These are phyloP conservation scores for Neurospora africana DNA, from an alignment of 495 filamentous ascomycete species.

Conservation along the genomic window DNA sequence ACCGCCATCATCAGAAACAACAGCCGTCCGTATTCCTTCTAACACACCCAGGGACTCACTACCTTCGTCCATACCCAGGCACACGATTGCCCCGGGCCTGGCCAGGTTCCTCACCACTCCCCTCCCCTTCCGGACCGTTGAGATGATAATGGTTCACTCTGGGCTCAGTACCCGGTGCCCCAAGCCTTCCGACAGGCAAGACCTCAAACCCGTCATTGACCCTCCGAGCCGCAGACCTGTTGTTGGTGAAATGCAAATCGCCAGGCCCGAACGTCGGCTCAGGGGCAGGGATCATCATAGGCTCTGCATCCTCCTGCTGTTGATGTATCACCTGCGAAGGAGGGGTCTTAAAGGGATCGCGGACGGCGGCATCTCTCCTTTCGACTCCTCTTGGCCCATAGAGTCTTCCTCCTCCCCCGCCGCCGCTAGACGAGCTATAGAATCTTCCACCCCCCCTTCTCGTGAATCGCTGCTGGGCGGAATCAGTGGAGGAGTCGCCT, in stretches of 20 bases:
- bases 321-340: not conserved
- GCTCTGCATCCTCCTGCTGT: not conserved
- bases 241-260: slow-evolving; percentile 30
- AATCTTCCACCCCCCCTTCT: slow-evolving; percentile 14
- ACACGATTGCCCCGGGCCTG: not conserved
- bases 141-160: not conserved
- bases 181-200: slow-evolving; percentile 45
- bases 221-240: slow-evolving; percentile 35
- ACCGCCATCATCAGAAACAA: not conserved
- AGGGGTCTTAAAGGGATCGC: slow-evolving; percentile 16
- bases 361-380: not conserved
- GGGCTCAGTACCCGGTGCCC: slow-evolving; percentile 1
- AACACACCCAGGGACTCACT: not conserved
- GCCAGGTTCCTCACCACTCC: slow-evolving; percentile 8
- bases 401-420: not conserved
- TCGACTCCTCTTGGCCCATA: not conserved
- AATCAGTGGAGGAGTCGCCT: slow-evolving; percentile 9
- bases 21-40: not conserved
- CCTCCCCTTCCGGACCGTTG: not conserved
- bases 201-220: slow-evolving; percentile 56
- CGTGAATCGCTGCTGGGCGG: slow-evolving; percentile 12
- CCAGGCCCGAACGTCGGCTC: slow-evolving; percentile 26
- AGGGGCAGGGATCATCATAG: not conserved
- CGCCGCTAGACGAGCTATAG: slow-evolving; percentile 15
- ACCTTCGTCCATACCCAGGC: not conserved